These are phyloP conservation scores for Mucor racemosus DNA, from an alignment of 371 early-diverging fungal genomes.

Conservation along the genomic window DNA sequence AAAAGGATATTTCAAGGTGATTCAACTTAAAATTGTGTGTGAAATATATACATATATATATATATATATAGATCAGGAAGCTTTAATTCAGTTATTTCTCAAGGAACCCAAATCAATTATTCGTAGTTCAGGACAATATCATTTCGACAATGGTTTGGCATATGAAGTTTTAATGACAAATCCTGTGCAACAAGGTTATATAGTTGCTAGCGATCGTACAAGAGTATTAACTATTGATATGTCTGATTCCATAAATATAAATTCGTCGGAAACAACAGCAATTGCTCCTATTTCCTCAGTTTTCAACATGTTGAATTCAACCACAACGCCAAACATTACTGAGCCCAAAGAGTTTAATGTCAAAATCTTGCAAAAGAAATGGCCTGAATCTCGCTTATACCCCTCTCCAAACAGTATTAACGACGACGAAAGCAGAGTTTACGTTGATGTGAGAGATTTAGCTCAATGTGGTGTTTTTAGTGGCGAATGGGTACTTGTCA, in stretches of 20 bases:
- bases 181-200: constrained; percentile 73
- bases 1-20: background rate
- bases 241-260: constrained; percentile 27
- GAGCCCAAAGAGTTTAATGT: constrained; percentile 44
- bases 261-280: background rate
- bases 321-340: constrained; percentile 20
- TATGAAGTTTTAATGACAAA: constrained; percentile 61
- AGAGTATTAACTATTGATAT: constrained; percentile 42
- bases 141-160: constrained; percentile 25
- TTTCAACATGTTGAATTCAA: constrained; percentile 31
- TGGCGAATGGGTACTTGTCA: constrained; percentile 71
- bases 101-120: constrained; percentile 48
- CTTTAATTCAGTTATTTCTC: constrained; percentile 24
- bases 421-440: constrained; percentile 62
- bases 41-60: too few relatives aligned
- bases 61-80: constrained; percentile 24
- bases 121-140: constrained; percentile 46
- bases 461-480: constrained; percentile 72
- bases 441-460: constrained; percentile 61
- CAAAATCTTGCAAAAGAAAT: constrained; percentile 43
- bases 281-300: constrained; percentile 20
- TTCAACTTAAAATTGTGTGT: background rate
- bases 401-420: constrained; percentile 58
- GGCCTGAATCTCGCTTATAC: constrained; percentile 56
- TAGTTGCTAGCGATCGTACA: constrained; percentile 41